Evolutionary conservation across 805 yeast genomes (phyloP).

Genomic region (Cyberlindnera mississippiensis): DNA sequence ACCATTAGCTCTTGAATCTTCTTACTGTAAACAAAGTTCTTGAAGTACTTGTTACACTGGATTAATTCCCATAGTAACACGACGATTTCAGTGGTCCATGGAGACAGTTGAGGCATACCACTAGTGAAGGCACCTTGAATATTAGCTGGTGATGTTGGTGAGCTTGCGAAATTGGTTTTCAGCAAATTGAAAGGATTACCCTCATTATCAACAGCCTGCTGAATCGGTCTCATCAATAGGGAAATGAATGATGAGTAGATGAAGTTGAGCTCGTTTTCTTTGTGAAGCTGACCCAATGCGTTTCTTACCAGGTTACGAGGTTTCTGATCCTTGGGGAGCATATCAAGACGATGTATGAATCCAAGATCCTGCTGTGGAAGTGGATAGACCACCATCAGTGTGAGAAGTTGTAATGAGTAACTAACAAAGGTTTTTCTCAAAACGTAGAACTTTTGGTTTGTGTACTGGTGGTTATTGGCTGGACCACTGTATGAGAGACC

Average conservation of each 20-base stretch:
- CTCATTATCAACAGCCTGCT: constrained; percentile 35
- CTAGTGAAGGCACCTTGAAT: constrained; percentile 17
- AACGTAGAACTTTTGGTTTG: constrained; percentile 27
- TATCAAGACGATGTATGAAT: constrained; percentile 34
- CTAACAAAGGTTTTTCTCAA: constrained; percentile 46
- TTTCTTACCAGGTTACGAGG: constrained; percentile 47
- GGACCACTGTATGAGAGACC: constrained; percentile 38
- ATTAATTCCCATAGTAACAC: constrained; percentile 71
- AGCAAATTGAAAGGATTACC: constrained; percentile 32
- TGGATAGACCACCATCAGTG: constrained; percentile 59
- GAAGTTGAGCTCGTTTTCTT: constrained; percentile 50
- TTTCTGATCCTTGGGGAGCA: constrained; percentile 27
- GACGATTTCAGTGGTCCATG: constrained; percentile 56
- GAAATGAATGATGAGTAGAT: constrained; percentile 45
- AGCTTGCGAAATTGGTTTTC: constrained; percentile 17
- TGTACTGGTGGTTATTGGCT: constrained; percentile 19
- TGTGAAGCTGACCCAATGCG: constrained; percentile 49
- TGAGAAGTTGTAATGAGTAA: constrained; percentile 57
- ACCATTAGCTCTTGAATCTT: constrained; percentile 52
- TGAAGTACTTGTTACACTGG: constrained; percentile 65
- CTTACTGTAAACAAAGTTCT: constrained; percentile 39
- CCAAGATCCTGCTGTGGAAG: constrained; percentile 44
- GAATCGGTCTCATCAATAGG: constrained; percentile 45
- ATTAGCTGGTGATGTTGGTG: constrained; percentile 13
- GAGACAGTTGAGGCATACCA: constrained; percentile 35